Base-by-base conservation (phyloP, 176 grass and related monocot species). In the Carex pumila region DNA sequence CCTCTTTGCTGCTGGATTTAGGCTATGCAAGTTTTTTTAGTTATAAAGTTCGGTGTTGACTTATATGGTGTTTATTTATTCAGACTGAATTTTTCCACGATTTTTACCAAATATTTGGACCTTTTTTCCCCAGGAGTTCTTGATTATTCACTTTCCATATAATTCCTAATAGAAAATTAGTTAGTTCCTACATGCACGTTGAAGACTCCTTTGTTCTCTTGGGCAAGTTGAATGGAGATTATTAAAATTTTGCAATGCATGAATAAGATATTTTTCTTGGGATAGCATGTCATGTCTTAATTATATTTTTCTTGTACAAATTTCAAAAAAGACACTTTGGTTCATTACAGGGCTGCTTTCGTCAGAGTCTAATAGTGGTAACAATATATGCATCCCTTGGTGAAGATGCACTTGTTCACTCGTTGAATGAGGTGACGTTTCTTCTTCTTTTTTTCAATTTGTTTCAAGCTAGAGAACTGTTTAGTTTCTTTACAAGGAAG, bases 341-440 rank as follows among this genome's bases (percentile, higher is more conserved):
- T 86, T 85, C 83, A 19, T 79, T 50, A 10, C 56, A 97, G 92
- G 94, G 90, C 76, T 97, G 92, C 84, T 94, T 94, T 71, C 85
- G 92, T 75, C 90, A 89, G 84, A 97, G 91, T 84, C 72, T 97
- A 52, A 89, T 87, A 50, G 94, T 97, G 75, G 90, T 94, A 65
- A 97, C 94, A 34, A 94, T 97, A 61, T 97, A 97, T 82, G 94
- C 94, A 88, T 97, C 94, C 13, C 88, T 97, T 72, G 94, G 92
- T 6, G 92, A 97, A 85, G 94, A 97, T 86, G 94, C 94, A 78
- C 84, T 97, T 47, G 89, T 94, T 81, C 88, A 94, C 86, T 97
- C 94, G 79, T 82, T 97, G 50, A 97, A 97, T 12, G 94, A 97
- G 94, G 94, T 97, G 85, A 15, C 34, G 0, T 79, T 25, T 29